phyloP scores from a whole-genome alignment of 2,329 filamentous ascomycete species.

The Paramyrothecium sp. region DNA sequence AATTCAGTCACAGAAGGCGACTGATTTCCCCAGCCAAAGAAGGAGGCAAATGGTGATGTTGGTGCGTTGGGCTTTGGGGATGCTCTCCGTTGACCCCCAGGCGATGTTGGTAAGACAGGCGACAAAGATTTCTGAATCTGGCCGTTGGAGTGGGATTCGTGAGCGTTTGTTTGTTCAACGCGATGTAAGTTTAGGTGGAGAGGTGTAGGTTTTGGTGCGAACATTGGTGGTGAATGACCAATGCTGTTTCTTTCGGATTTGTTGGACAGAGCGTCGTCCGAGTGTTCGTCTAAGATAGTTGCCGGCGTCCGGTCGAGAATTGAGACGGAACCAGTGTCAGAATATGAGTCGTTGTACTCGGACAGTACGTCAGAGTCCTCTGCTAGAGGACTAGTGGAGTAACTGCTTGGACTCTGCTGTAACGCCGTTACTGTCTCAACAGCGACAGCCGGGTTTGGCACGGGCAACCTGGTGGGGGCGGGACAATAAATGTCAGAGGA shows the following conservation, averaged over 20 bases:
- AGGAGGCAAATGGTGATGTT: slow-evolving; percentile 46
- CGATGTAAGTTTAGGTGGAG: slow-evolving; percentile 51
- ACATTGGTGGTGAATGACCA: slow-evolving; percentile 41
- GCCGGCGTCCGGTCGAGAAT: slow-evolving; percentile 21
- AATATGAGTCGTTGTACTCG: slow-evolving; percentile 42
- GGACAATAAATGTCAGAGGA: not conserved
- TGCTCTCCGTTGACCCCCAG: slow-evolving; percentile 50
- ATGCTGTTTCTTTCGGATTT: slow-evolving; percentile 14
- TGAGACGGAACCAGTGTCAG: slow-evolving; percentile 27
- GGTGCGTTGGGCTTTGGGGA: slow-evolving; percentile 52
- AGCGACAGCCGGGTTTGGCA: slow-evolving; percentile 20
- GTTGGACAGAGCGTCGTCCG: slow-evolving; percentile 18
- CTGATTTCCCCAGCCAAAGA: slow-evolving; percentile 52
- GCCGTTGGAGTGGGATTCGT: slow-evolving; percentile 19
- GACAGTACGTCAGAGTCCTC: slow-evolving; percentile 38
- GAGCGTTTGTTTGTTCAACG: slow-evolving; percentile 30
- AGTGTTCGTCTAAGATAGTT: slow-evolving; percentile 24
- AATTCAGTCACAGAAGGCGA: slow-evolving; percentile 48
- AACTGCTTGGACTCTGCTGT: slow-evolving; percentile 37
- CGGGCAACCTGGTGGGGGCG: slow-evolving; percentile 17
- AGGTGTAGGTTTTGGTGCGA: slow-evolving; percentile 47
- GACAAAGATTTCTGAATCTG: slow-evolving; percentile 24
- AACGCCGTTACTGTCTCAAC: slow-evolving; percentile 18
- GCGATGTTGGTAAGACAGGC: slow-evolving; percentile 21
- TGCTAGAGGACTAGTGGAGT: slow-evolving; percentile 44